phyloP scores from a whole-genome alignment of 2,329 filamentous ascomycete genomes.

The Ceratocystis harringtonii region DNA sequence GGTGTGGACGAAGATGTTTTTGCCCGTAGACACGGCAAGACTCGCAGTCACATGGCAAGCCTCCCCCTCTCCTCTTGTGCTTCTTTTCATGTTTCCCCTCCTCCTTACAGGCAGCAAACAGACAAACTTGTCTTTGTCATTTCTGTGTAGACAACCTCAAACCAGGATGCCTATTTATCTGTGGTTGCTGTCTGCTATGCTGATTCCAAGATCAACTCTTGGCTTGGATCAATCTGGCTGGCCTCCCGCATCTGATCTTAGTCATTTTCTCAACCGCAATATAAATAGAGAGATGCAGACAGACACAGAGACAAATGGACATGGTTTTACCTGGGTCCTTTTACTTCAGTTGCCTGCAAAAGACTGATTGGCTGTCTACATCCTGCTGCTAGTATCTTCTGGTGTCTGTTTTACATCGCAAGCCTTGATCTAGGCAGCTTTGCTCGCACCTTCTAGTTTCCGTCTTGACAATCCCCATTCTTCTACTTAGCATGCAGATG shows the following conservation, averaged over 20 bases:
- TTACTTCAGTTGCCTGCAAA: no score
- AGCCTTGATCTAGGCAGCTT: neutral
- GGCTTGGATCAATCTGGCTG: no score
- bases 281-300: no score
- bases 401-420: neutral
- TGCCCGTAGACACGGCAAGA: slow-evolving; percentile 63
- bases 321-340: no score
- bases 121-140: no score
- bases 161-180: no score
- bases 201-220: no score
- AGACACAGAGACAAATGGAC: no score
- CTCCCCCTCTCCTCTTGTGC: neutral
- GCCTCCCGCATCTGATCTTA: no score
- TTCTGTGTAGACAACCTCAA: no score
- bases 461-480: neutral
- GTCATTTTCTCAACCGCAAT: no score
- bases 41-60: slow-evolving; percentile 73
- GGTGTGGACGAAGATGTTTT: slow-evolving; percentile 28
- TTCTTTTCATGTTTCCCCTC: neutral
- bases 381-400: neutral
- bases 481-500: neutral
- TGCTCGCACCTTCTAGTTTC: neutral
- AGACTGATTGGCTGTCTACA: neutral
- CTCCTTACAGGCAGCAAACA: neutral
- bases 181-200: no score